phyloP scores from a whole-genome alignment of 2,329 filamentous ascomycete genomes.

The Aureobasidium sp. region DNA sequence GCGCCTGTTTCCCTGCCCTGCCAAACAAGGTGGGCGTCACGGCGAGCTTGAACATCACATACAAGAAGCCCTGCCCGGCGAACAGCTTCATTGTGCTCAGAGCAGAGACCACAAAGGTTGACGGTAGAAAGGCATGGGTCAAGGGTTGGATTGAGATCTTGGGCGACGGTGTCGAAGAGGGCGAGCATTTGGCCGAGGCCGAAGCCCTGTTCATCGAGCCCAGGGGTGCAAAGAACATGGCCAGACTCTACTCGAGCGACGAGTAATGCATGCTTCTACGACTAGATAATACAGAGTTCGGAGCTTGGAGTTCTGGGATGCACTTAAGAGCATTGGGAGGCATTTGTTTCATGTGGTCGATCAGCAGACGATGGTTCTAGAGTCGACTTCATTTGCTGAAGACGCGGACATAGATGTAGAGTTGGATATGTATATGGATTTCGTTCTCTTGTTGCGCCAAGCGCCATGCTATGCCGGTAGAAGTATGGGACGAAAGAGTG shows the following conservation, averaged over 20 bases:
- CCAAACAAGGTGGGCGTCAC: conserved; percentile 82
- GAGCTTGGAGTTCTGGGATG: conserved; percentile 3
- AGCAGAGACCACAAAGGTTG: conserved; percentile 73
- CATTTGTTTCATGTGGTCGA: background rate
- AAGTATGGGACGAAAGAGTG: background rate
- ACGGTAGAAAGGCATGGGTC: conserved; percentile 92
- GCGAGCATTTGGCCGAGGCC: conserved; percentile 68
- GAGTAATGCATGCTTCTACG: background rate
- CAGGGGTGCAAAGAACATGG: conserved; percentile 58
- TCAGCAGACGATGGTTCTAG: background rate
- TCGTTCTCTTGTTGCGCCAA: background rate
- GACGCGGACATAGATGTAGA: background rate
- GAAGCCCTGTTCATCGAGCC: conserved; percentile 85
- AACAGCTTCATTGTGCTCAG: conserved; percentile 67
- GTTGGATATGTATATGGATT: background rate
- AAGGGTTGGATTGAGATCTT: conserved; percentile 79
- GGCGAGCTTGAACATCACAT: conserved; percentile 74
- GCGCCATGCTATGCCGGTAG: conserved; percentile 12
- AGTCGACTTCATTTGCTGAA: background rate
- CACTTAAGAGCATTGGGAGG: background rate
- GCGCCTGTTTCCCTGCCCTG: conserved; percentile 80
- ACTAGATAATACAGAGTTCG: background rate
- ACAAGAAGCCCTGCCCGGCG: conserved; percentile 70
- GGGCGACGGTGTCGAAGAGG: conserved; percentile 37
- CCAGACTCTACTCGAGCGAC: conserved; percentile 17